A percentile compares a stretch with the other conserved stretches of the same genome.
Evolutionary conservation across 257 asterid genomes (phyloP).

Genomic region (Eustoma russellianum): DNA sequence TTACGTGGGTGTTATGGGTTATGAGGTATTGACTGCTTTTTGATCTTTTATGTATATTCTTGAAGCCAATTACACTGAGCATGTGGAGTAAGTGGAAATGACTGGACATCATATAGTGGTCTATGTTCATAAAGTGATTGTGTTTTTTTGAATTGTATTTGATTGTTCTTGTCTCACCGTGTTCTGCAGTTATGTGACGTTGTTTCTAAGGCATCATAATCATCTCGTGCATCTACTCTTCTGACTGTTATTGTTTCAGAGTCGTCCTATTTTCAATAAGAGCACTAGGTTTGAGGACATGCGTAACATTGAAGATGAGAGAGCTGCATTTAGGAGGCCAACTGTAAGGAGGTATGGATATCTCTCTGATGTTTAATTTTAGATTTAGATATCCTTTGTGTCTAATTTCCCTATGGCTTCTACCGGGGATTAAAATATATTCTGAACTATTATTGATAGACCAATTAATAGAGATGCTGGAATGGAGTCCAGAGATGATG

Average conservation of each 20-base stretch:
- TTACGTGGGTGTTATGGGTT: neutral
- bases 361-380: neutral
- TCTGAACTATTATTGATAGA: constrained; percentile 23
- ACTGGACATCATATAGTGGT: too few relatives aligned
- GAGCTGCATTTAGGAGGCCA: constrained; percentile 53
- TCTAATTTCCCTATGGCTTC: neutral
- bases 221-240: neutral
- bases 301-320: constrained; percentile 74
- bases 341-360: constrained; percentile 44
- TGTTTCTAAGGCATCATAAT: neutral
- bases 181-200: too few relatives aligned
- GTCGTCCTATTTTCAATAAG: constrained; percentile 91
- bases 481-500: constrained; percentile 68
- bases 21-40: neutral
- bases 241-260: constrained; percentile 33
- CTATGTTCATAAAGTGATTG: too few relatives aligned
- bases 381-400: too few relatives aligned
- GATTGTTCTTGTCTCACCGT: too few relatives aligned
- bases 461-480: constrained; percentile 52
- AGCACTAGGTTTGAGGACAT: constrained; percentile 97
- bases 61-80: too few relatives aligned
- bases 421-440: neutral
- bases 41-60: too few relatives aligned
- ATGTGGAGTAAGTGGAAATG: too few relatives aligned
- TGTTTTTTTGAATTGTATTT: too few relatives aligned